Evolutionary conservation across 73 alveolate genomes (phyloP).

Genomic region (Paramecium tetraurelia): DNA sequence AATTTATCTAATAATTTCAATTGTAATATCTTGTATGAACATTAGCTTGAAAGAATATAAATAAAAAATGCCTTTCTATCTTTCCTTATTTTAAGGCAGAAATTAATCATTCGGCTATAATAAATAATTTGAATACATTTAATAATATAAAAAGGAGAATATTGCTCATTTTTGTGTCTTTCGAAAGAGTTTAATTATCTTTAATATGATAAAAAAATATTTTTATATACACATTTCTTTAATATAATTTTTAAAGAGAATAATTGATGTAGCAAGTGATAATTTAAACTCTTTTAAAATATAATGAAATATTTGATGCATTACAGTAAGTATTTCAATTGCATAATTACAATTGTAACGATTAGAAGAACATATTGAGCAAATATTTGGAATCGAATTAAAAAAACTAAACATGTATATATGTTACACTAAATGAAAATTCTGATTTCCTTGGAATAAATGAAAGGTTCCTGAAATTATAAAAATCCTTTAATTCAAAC

Average conservation of each 20-base stretch:
- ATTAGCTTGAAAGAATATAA: too few relatives aligned
- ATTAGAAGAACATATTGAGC: neutral
- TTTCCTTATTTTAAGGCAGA: too few relatives aligned
- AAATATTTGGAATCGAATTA: neutral
- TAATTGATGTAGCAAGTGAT: neutral
- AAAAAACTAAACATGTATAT: neutral
- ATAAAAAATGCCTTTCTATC: too few relatives aligned
- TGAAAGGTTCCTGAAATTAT: neutral
- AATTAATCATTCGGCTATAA: too few relatives aligned
- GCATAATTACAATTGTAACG: neutral
- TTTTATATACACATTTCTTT: neutral
- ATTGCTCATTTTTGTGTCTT: too few relatives aligned
- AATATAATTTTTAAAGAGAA: neutral
- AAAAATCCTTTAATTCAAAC: neutral
- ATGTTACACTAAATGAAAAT: neutral
- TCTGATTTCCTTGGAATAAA: neutral
- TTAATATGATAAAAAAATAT: too few relatives aligned
- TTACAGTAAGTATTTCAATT: neutral
- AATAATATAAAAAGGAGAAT: too few relatives aligned
- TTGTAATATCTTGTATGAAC: too few relatives aligned
- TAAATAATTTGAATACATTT: too few relatives aligned
- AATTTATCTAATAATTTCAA: too few relatives aligned
- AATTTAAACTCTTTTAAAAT: neutral
- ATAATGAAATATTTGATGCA: constrained; percentile 10
- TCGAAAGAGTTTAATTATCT: too few relatives aligned